Evolutionary conservation across 2,329 filamentous ascomycete genomes (phyloP).

Genomic region (Chaetoscypha palmicola): DNA sequence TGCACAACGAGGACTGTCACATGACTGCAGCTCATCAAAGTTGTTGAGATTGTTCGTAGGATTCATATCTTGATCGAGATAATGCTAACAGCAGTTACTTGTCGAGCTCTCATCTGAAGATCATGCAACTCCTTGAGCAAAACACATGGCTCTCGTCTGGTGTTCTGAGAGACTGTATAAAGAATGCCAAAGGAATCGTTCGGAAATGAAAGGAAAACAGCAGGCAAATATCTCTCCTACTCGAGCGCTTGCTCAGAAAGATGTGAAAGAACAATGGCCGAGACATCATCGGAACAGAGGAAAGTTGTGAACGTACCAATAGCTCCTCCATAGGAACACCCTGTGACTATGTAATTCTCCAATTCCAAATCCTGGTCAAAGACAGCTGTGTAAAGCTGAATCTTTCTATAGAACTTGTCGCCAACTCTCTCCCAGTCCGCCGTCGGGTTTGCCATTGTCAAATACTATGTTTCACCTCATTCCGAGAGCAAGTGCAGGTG

Average conservation of each 20-base stretch:
- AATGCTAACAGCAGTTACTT: too few species aligned
- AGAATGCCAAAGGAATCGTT: too few species aligned
- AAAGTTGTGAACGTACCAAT: conserved; percentile 56
- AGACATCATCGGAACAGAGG: not conserved
- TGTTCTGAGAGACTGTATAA: too few species aligned
- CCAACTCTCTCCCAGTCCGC: conserved; percentile 93
- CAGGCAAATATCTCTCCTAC: too few species aligned
- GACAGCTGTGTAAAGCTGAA: conserved; percentile 83
- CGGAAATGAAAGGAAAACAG: too few species aligned
- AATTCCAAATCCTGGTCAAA: conserved; percentile 92
- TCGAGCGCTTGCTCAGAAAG: not conserved
- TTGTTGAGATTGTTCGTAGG: too few species aligned
- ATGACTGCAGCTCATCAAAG: too few species aligned
- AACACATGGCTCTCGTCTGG: too few species aligned
- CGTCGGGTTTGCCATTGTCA: conserved; percentile 30
- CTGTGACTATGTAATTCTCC: conserved; percentile 86
- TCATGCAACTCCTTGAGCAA: too few species aligned
- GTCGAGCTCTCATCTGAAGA: too few species aligned
- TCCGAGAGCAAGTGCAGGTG: conserved; percentile 3
- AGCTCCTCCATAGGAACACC: conserved; percentile 88
- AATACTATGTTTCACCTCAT: conserved; percentile 15
- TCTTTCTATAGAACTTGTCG: conserved; percentile 91
- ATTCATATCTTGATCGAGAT: too few species aligned
- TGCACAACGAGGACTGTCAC: too few species aligned
- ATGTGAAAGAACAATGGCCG: not conserved